Base-by-base conservation (phyloP, 768 basidiomycete genomes). In the Leccinum fibrillosum region DNA sequence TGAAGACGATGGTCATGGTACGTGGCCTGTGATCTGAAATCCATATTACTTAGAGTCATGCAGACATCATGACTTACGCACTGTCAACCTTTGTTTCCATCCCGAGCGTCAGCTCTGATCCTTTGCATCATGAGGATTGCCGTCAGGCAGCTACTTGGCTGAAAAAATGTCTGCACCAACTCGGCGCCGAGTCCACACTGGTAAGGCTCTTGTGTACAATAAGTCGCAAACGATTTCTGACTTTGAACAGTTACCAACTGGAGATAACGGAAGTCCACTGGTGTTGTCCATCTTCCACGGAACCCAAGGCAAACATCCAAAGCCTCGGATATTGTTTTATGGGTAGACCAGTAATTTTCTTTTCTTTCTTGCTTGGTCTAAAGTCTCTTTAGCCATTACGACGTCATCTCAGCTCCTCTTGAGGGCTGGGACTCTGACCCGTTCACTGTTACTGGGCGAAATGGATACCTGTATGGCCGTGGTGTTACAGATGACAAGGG, bases 401-500 rank as follows among this genome's bases (percentile, higher is more conserved):
- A 99, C 65, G 92, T 98, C n/a, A 92, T 98, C 50, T 78, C 88
- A 0, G 94, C 94, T 0, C 85, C 84, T 0, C 72, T 76, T 10
- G 77, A 82, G 6, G 84, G 86, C 12, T 98, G 96, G 96, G 74
- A 80, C 21, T 86, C 88, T 2, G 86, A 93, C 58, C 96, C 97
- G 0, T 99, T 93, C 75, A 78, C 75, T 7, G 74, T 98, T 60
- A 82, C 82, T 0, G 94, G 94, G 2, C 81, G 85, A 11, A 94
- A 98, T 64, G 94, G 94, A 0, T 94, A 90, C 67, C 76, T 95
- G 0, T 94, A 94, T 65, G 96, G 95, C 21, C 85, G 91, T 48
- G 93, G 97, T 4, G 89, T 91, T 2, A 90, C 92, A 1, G 97
- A 99, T 65, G 87, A 99, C 77, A 98, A 99, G 69, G 97, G 96